phyloP scores from a whole-genome alignment of 495 filamentous ascomycete genomes.

The Aspergillus cavernicola region DNA sequence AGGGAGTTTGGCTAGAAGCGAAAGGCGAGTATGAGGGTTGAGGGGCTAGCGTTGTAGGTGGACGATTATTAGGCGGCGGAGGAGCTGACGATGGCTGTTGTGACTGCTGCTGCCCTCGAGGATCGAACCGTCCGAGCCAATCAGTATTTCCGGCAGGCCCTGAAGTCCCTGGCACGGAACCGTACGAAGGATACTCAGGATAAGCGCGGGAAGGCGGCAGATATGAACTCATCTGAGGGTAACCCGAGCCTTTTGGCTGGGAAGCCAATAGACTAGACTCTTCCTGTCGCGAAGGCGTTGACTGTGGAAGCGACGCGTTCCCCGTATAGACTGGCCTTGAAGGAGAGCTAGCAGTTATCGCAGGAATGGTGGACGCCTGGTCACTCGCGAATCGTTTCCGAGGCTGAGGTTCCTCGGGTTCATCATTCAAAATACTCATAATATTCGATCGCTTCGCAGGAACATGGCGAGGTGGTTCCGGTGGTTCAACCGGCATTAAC shows the following conservation, averaged over 20 bases:
- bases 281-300: slow-evolving; percentile 24
- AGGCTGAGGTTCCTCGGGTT: slow-evolving; percentile 53
- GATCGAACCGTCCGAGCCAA: slow-evolving; percentile 48
- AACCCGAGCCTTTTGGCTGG: slow-evolving; percentile 22
- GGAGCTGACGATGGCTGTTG: slow-evolving; percentile 25
- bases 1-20: slow-evolving; percentile 24
- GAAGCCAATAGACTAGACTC: slow-evolving; percentile 17
- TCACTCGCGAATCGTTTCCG: slow-evolving; percentile 48
- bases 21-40: slow-evolving; percentile 33
- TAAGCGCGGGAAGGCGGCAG: slow-evolving; percentile 32
- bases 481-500: slow-evolving; percentile 34
- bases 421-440: slow-evolving; percentile 56
- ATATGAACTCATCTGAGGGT: slow-evolving; percentile 29
- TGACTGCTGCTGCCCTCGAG: slow-evolving; percentile 33
- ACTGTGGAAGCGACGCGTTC: slow-evolving; percentile 14
- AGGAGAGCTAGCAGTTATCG: slow-evolving; percentile 22
- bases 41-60: slow-evolving; percentile 21
- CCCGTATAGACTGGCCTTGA: slow-evolving; percentile 24
- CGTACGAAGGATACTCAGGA: slow-evolving; percentile 35
- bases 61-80: slow-evolving; percentile 22
- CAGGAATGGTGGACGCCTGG: slow-evolving; percentile 24
- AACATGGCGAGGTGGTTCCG: slow-evolving; percentile 44
- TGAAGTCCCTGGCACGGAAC: slow-evolving; percentile 21
- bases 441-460: slow-evolving; percentile 57
- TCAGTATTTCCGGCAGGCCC: slow-evolving; percentile 35